A percentile compares a stretch with the other conserved stretches of the same genome.
Conservation (phyloP, 495 filamentous ascomycete genomes). For the Trichoderma parareesei region DNA sequence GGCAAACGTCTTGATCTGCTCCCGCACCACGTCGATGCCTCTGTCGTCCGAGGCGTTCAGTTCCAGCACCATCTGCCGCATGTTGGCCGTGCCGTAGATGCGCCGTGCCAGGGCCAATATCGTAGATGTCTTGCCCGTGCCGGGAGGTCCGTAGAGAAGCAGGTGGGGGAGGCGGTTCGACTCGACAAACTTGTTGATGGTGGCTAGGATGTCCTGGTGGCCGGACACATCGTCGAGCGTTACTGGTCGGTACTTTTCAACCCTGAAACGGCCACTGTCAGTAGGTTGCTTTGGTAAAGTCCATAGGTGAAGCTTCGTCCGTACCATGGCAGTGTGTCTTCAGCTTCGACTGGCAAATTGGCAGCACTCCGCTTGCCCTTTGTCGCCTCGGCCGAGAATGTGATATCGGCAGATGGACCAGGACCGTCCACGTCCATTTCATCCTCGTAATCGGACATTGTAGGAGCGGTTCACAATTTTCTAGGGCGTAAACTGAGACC, state of each 20-base stretch:
- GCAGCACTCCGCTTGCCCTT: constrained; percentile 89
- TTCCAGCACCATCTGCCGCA: constrained; percentile 97
- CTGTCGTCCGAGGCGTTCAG: constrained; percentile 95
- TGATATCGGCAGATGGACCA: constrained; percentile 45
- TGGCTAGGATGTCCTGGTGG: constrained; percentile 95
- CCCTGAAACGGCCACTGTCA: constrained; percentile 44
- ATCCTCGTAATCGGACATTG: constrained; percentile 88
- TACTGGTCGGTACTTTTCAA: constrained; percentile 95
- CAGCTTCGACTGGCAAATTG: constrained; percentile 87
- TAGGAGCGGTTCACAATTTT: constrained; percentile 6
- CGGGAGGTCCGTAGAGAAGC: constrained; percentile 93
- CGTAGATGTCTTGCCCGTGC: constrained; percentile 96
- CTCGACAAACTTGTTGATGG: constrained; percentile 95
- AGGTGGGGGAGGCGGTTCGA: constrained; percentile 90
- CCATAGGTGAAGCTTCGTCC: neutral
- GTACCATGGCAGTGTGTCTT: constrained; percentile 91
- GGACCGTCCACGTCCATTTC: constrained; percentile 79
- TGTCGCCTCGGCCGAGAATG: constrained; percentile 55
- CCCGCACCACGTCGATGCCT: constrained; percentile 95
- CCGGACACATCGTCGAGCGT: constrained; percentile 88
- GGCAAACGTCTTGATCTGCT: constrained; percentile 98
- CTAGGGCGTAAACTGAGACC: neutral
- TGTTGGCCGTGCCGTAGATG: constrained; percentile 87
- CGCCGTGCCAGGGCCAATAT: constrained; percentile 81
- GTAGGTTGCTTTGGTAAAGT: neutral